Percentiles rank a stretch among this genome's conserved stretches.
These are phyloP conservation scores for Pascua guehoae DNA, from an alignment of 1,284 basidiomycete species.

Conservation along the genomic window DNA sequence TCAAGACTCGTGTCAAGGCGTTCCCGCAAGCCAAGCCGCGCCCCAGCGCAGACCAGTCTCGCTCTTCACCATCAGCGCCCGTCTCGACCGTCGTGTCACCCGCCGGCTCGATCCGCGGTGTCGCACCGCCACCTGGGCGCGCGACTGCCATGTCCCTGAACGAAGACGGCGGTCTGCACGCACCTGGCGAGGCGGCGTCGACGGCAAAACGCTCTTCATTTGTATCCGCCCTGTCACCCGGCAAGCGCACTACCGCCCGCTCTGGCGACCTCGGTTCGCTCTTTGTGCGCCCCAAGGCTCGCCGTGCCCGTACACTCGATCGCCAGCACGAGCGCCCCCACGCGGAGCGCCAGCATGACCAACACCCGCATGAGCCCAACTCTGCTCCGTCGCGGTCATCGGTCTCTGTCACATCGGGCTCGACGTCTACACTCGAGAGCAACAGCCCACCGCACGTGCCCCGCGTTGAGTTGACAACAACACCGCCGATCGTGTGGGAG, in stretches of 20 bases:
- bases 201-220: slow-evolving; percentile 3
- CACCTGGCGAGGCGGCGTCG: not conserved
- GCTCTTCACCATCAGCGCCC: not conserved
- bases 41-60: not conserved
- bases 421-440: not conserved
- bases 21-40: slow-evolving; percentile 26
- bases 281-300: slow-evolving; percentile 12
- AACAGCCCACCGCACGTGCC: slow-evolving; percentile 11
- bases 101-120: slow-evolving; percentile 9
- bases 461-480: slow-evolving; percentile 24
- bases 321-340: not conserved
- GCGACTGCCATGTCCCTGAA: not conserved
- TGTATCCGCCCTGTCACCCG: slow-evolving; percentile 5
- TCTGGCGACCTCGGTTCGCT: slow-evolving; percentile 7
- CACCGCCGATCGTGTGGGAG: slow-evolving; percentile 27
- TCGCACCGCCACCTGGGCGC: not conserved
- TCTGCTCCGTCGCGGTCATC: not conserved
- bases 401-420: not conserved
- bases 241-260: slow-evolving; percentile 7
- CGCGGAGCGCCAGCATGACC: not conserved
- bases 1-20: slow-evolving; percentile 30
- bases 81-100: slow-evolving; percentile 7
- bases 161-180: not conserved
- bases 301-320: not conserved
- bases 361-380: slow-evolving; percentile 4